Base-by-base conservation (phyloP, 306 rosid genomes). In the Bauhinia variegata region DNA sequence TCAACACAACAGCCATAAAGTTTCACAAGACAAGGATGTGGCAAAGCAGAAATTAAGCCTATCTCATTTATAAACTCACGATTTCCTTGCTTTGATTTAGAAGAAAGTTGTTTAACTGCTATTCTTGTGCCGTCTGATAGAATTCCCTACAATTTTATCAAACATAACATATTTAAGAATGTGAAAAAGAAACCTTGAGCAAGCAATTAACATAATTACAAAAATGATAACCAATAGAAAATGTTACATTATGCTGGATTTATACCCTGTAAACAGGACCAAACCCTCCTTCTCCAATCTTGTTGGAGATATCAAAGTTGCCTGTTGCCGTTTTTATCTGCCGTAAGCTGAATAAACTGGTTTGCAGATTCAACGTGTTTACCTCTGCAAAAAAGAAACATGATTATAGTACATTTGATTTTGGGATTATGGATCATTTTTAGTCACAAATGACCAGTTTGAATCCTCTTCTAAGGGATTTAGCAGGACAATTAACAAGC, bases 31-130 rank as follows among this genome's bases (percentile, higher is more conserved):
- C 72, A 14, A 18, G 82, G 82, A 57, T 81, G 85, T 36, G 72
- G 76, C 58, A 81, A 64, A 63, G 82, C 76, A 46, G 85, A 76
- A 23, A 81, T 77, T 71, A 73, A 32, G 52, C 85, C 82, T 30
- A 81, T 81, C 68, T 81, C 85, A 59, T 60, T 77, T 17, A 81
- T 67, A 14, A 81, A 81, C 52, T 81, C 85, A 12, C 79, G 79
- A 12, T 77, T 77, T 52, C 85, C 85, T 77, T 81, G 82, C 43
- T 56, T 73, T 32, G 82, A 81, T 60, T 73, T 81, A 2, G 85
- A 65, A 18, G 82, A 81, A 15, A 81, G 77, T 31, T 81, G 75
- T 44, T 82, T 82, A 7, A 82, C 75, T 32, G 80, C 86, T 59
- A 82, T 63, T 17, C 37, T 16, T 11, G 73, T 61, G 31, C 76